Evolutionary conservation across 2,329 filamentous ascomycete genomes (phyloP), one percentile per base, ranked within the genome.

Genomic region (Aspergillus ruber): DNA sequence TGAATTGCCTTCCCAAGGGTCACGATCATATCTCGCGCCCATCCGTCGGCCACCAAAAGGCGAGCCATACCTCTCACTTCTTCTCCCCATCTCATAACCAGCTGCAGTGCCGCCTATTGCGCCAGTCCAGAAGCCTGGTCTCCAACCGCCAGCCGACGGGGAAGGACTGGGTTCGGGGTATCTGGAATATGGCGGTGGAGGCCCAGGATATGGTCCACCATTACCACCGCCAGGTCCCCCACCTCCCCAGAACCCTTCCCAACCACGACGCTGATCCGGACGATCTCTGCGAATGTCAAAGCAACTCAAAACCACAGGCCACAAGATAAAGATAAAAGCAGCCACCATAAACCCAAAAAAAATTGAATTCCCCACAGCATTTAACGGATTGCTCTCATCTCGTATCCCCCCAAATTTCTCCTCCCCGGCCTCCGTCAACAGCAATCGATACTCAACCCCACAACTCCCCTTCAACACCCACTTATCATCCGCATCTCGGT

Each of bases 391-490:
- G 6, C 12, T 13, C 17, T 36, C 20, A 10, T 23, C 29, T 6
- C 18, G 15, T 8, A 44, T 9, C 29, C 29, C 9, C 1, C 85
- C 87, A 64, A 85, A 90, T 56, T 77, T 81, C 57, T 78, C 69
- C 69, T 90, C 83, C 3, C 93, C 93, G 51, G 78, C 74, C 9
- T 85, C 82, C 1, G 90, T 97, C 45, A 97, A 73, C 0, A 86
- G 67, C 6, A 97, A 70, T 12, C 85, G 78, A 68, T 97, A 97
- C 70, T 95, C 88, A 20, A 95, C 90, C 12, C 86, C 93, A 69
- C 91, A 97, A 66, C 87, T 93, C 18, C 93, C 93, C 61, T 87
- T 90, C 46, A 97, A 72, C n/a, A 97, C 80, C 66, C 89, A 94
- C 0, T 82, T 82, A 65, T 97, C 93, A 42, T 91, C 81, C 0